Conservation (phyloP, 257 asterid species). For the Dorcoceras hygrometricum region DNA sequence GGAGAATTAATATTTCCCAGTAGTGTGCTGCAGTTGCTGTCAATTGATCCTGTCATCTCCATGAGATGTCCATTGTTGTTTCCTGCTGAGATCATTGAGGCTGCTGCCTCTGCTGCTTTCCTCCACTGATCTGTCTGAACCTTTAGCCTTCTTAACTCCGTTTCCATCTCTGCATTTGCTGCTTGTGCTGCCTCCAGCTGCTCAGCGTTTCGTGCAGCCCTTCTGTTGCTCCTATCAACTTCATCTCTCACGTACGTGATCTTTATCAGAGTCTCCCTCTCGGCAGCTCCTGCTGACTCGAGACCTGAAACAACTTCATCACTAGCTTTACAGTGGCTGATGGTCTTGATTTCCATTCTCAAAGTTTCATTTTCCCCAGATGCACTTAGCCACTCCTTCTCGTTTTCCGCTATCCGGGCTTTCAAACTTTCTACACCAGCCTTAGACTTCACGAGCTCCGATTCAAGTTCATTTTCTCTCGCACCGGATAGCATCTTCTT, state of each 20-base stretch:
- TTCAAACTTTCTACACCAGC: slow-evolving; percentile 38
- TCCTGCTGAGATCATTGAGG: slow-evolving; percentile 75
- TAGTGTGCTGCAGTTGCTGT: slow-evolving; percentile 55
- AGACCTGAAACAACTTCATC: slow-evolving; percentile 34
- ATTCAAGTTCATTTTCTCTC: slow-evolving; percentile 45
- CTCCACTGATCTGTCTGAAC: slow-evolving; percentile 99
- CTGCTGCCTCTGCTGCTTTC: slow-evolving; percentile 96
- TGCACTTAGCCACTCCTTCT: slow-evolving; percentile 39
- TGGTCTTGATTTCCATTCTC: slow-evolving; percentile 38
- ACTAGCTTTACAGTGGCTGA: slow-evolving; percentile 20
- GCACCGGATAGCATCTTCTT: slow-evolving; percentile 33
- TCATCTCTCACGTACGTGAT: slow-evolving; percentile 56
- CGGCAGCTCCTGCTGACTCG: slow-evolving; percentile 51
- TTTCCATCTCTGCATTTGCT: slow-evolving; percentile 73
- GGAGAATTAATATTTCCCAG: slow-evolving; percentile 53
- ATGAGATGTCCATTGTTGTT: slow-evolving; percentile 59
- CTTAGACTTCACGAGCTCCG: slow-evolving; percentile 41
- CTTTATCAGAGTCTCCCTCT: slow-evolving; percentile 61
- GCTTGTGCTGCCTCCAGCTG: slow-evolving; percentile 69
- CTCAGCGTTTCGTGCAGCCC: slow-evolving; percentile 49
- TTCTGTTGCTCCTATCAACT: slow-evolving; percentile 54
- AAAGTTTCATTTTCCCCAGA: slow-evolving; percentile 53
- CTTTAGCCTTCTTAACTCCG: slow-evolving; percentile 64
- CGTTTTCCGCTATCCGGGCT: slow-evolving; percentile 48
- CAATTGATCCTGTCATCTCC: slow-evolving; percentile 84